Evolutionary conservation across 768 basidiomycete genomes (phyloP).

Genomic region (Pseudohyphozyma bogoriensis): DNA sequence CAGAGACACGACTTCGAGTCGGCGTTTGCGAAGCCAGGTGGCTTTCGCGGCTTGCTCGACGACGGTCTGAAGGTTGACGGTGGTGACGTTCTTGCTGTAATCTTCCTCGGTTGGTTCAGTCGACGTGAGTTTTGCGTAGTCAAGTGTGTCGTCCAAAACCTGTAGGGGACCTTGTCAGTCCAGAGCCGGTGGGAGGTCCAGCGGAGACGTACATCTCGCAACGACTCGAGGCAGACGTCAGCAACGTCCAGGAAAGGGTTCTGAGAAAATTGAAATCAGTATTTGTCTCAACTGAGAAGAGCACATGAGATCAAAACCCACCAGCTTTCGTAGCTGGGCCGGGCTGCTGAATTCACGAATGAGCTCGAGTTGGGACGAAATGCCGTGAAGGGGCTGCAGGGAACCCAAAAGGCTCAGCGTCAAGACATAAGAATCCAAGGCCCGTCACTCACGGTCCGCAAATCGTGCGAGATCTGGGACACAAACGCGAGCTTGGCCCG

Average conservation of each 20-base stretch:
- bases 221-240: slow-evolving; percentile 15
- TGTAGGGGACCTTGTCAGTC: not conserved
- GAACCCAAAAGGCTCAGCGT: not conserved
- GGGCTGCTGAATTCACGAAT: too few relatives aligned
- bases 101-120: not conserved
- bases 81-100: not conserved
- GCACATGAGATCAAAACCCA: too few relatives aligned
- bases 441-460: too few relatives aligned
- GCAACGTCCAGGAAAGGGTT: slow-evolving; percentile 19
- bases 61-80: not conserved
- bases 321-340: too few relatives aligned
- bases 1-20: slow-evolving; percentile 8
- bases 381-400: not conserved
- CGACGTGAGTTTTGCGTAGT: slow-evolving; percentile 16
- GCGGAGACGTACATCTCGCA: not conserved
- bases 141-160: slow-evolving; percentile 20
- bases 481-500: slow-evolving; percentile 32
- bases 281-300: too few relatives aligned
- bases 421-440: not conserved
- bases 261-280: too few relatives aligned
- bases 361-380: slow-evolving; percentile 23
- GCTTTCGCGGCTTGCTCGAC: slow-evolving; percentile 9
- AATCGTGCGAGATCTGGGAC: slow-evolving; percentile 34
- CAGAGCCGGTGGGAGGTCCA: slow-evolving; percentile 6
- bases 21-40: slow-evolving; percentile 17